Conservation (phyloP, 192 early-diverging fungal species). For the Coemansia sp. region DNA sequence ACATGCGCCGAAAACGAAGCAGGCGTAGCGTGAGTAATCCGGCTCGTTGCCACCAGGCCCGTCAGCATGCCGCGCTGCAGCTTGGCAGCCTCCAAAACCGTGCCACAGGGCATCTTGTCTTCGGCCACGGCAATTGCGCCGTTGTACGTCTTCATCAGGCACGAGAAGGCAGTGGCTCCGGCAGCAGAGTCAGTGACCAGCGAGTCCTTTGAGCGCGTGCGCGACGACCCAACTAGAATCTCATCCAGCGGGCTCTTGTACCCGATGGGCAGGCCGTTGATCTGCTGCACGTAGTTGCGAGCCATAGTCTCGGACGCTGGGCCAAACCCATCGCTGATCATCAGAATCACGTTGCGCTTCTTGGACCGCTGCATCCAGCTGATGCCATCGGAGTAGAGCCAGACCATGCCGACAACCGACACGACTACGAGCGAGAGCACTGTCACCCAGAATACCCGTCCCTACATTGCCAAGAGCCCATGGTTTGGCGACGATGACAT, state of each 20-base stretch:
- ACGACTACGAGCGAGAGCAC: constrained; percentile 34
- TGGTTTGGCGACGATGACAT: background rate
- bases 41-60: constrained; percentile 88
- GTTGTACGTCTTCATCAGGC: constrained; percentile 89
- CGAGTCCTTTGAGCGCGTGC: constrained; percentile 78
- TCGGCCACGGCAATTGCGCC: constrained; percentile 80
- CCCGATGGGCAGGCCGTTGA: constrained; percentile 55
- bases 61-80: constrained; percentile 70
- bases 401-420: constrained; percentile 48
- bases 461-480: constrained; percentile 16
- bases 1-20: constrained; percentile 83
- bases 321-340: constrained; percentile 95
- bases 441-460: constrained; percentile 47
- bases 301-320: constrained; percentile 90
- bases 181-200: constrained; percentile 96
- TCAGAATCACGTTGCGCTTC: constrained; percentile 82
- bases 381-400: constrained; percentile 49
- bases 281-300: constrained; percentile 74
- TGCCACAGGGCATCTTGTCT: constrained; percentile 82
- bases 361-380: constrained; percentile 52
- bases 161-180: constrained; percentile 95
- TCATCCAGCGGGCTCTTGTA: constrained; percentile 64
- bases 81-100: constrained; percentile 92
- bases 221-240: constrained; percentile 81
- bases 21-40: constrained; percentile 93